Evolutionary conservation across 78 protist genomes (phyloP), one percentile per base, ranked within the genome.

Genomic region (Isochrysis galbana): DNA sequence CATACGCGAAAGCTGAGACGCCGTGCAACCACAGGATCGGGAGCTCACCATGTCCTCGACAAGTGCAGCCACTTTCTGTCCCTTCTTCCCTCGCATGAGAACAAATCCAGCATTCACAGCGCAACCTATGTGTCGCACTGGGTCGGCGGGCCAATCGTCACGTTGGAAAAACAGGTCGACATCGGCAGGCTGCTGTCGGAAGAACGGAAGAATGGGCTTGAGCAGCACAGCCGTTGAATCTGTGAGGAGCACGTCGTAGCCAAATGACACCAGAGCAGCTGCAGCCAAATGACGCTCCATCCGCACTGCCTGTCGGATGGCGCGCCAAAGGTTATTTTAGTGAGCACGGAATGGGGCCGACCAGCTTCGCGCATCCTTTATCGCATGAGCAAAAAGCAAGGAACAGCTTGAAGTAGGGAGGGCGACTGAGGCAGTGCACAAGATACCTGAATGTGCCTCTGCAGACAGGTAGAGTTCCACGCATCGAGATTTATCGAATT

Each of bases 301-400:
- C 44, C 82, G 82, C 32, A n/a, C 82, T 41, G 74, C 74, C 74
- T 67, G 74, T n/a, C n/a, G n/a, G n/a, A n/a, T n/a, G n/a, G n/a
- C n/a, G n/a, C n/a, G n/a, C n/a, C n/a, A n/a, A n/a, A n/a, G n/a
- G n/a, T n/a, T n/a, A n/a, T n/a, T n/a, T n/a, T n/a, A n/a, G n/a
- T n/a, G n/a, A n/a, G n/a, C n/a, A n/a, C n/a, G n/a, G n/a, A n/a
- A n/a, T n/a, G n/a, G n/a, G n/a, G n/a, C n/a, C n/a, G n/a, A n/a
- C n/a, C n/a, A n/a, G n/a, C n/a, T n/a, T n/a, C n/a, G n/a, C n/a
- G n/a, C n/a, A n/a, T n/a, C n/a, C n/a, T n/a, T n/a, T n/a, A n/a
- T n/a, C n/a, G n/a, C n/a, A n/a, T n/a, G n/a, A n/a, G n/a, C n/a
- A n/a, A n/a, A n/a, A n/a, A n/a, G n/a, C n/a, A n/a, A n/a, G n/a